Base-by-base conservation (phyloP, 202 grass and related monocot species). In the Hordeum pubiflorum region DNA sequence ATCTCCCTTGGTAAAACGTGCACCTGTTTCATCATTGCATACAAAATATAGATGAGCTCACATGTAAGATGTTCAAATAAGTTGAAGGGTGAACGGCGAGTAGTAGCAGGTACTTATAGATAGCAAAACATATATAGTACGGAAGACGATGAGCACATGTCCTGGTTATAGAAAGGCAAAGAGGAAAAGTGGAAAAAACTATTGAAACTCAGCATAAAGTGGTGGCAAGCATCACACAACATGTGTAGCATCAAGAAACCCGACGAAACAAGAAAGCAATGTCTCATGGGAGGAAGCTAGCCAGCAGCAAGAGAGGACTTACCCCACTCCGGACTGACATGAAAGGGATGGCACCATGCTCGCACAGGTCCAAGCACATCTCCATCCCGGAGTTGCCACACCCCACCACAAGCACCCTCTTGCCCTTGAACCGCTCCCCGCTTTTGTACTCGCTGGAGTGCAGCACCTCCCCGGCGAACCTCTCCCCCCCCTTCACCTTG, bases 371-470 rank as follows among this genome's bases (percentile, higher is more conserved):
- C 75, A 99, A 78, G 67, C 90, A 99, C 69, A 95, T 99, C 77
- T 99, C 96, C 96, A 99, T 99, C 1, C 92, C 96, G 4, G 96
- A 99, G 87, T 99, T 99, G 29, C 96, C 96, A 21, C 96, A 99
- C 0, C 96, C 96, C 9, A 95, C 75, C 4, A 99, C 96, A 43
- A 99, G 75, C 31, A 99, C 86, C 75, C 69, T 90, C 90, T 71
- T 95, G 69, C 87, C 87, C 86, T 83, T 86, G 56, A 86, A 95
- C 56, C 85, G 84, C 31, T 84, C 88, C 2, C 96, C 96, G 31
- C 91, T 95, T 78, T 81, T 87, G 63, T 99, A 93, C 83, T 91
- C 71, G 46, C 96, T 91, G 3, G 96, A 99, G 80, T 99, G 96
- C 55, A 99, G 3, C 63, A 77, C 61, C 69, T 88, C 86, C 70